phyloP scores from a whole-genome alignment of 345 rosid species.

The Syzygium aromaticum region DNA sequence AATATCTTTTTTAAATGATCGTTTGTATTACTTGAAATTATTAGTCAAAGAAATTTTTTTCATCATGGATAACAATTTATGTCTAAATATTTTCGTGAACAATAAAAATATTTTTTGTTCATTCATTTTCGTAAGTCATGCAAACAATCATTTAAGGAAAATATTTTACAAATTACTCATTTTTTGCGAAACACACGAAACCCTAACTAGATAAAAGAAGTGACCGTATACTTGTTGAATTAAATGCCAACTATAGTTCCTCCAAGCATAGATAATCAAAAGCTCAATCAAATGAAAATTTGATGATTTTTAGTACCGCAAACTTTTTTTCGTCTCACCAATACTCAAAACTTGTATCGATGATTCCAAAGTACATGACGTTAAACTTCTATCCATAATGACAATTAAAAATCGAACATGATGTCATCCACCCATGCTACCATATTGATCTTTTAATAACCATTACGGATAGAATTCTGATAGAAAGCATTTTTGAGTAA shows the following conservation, averaged over 20 bases:
- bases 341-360: neutral
- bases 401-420: neutral
- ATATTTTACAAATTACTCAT: neutral
- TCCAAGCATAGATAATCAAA: fast-evolving
- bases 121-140: neutral
- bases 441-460: neutral
- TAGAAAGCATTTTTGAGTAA: neutral
- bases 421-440: fast-evolving
- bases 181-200: neutral
- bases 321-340: neutral
- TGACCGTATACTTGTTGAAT: neutral
- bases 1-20: too few relatives aligned
- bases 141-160: fast-evolving
- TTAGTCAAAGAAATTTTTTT: neutral
- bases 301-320: neutral
- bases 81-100: fast-evolving
- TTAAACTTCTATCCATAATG: neutral
- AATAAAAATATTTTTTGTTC: neutral
- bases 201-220: neutral
- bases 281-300: neutral
- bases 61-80: neutral
- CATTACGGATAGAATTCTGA: neutral
- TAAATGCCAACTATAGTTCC: neutral
- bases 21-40: neutral
- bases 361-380: neutral